Conservation (phyloP, 345 rosid genomes). For the Eutrema japonicum region DNA sequence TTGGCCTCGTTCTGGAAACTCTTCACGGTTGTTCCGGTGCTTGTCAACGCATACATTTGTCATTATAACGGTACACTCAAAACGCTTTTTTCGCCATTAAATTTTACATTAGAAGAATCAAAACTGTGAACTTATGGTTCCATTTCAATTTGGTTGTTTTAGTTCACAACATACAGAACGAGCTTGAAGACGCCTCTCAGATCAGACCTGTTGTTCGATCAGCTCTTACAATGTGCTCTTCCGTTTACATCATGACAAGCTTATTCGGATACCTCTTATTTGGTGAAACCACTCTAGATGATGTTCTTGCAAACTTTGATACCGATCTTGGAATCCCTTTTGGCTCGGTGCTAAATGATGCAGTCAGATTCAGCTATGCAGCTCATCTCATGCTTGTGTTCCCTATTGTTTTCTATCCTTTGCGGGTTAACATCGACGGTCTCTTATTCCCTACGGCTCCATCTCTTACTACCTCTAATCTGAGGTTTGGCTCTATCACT, state of each 20-base stretch:
- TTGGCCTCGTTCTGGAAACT: slow-evolving; percentile 73
- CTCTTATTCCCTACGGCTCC: slow-evolving; percentile 78
- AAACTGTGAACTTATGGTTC: not conserved
- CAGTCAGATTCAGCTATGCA: slow-evolving; percentile 85
- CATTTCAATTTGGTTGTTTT: slow-evolving; percentile 29
- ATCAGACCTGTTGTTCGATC: slow-evolving; percentile 71
- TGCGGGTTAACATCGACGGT: slow-evolving; percentile 82
- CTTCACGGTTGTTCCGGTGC: slow-evolving; percentile 90
- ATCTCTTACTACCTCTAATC: slow-evolving; percentile 58
- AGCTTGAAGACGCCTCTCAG: slow-evolving; percentile 73
- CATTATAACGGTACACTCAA: slow-evolving; percentile 70
- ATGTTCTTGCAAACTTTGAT: slow-evolving; percentile 92
- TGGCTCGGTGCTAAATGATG: slow-evolving; percentile 67
- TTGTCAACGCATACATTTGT: slow-evolving; percentile 88
- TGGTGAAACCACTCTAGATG: slow-evolving; percentile 77
- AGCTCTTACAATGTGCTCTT: slow-evolving; percentile 71
- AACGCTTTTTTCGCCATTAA: not conserved
- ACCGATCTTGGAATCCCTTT: slow-evolving; percentile 77
- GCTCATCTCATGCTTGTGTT: slow-evolving; percentile 94
- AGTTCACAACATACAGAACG: slow-evolving; percentile 93
- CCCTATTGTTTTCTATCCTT: slow-evolving; percentile 81
- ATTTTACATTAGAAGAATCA: not conserved
- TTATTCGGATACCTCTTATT: slow-evolving; percentile 90
- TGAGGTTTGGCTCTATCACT: slow-evolving; percentile 71
- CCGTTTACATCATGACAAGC: slow-evolving; percentile 75